Base-by-base conservation (phyloP, 768 basidiomycete species). In the Macrolepiota fuliginosa region DNA sequence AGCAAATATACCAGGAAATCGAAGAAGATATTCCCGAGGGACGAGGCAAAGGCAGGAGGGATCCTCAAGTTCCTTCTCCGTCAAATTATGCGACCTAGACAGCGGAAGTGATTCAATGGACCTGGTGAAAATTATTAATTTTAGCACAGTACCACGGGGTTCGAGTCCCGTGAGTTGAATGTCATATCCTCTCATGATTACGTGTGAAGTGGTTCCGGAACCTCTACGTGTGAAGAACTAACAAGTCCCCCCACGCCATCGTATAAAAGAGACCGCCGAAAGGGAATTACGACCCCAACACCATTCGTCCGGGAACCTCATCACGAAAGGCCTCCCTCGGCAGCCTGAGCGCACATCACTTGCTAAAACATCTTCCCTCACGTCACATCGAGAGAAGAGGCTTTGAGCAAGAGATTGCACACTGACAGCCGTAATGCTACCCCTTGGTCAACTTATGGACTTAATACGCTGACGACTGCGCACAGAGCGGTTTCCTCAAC, bases 51-150 rank as follows among this genome's bases (percentile, higher is more conserved):
- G 37, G 60, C 49, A 5, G 60, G 63, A 17, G 47, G 61, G 12
- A 54, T 62, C 6, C 42, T 62, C 6, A 52, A 47, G 45, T 56
- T 42, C n/a, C 53, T 65, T 46, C 61, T 65, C 42, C 56, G 57
- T 10, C 52, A 53, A 46, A 62, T 62, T 24, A 15, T 25, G 5
- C 5, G 35, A 0, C 61, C 64, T 4, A 10, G 51, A 46, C 15
- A 32, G 39, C 19, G 40, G 42, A 36, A 53, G 40, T 25, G 32
- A 13, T 39, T 53, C 15, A 27, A 3, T 24, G 35, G 29, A 35
- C n/a, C 4, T 25, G 35, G 22, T 36, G 27, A 3, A 3, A n/a
- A 29, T 17, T n/a, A 15, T 27, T 19, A 17, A 17, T 32, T 51
- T 27, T 25, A 17, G 17, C 40, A 10, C 40, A 32, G 15, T 22